Evolutionary conservation across 2,329 filamentous ascomycete genomes (phyloP).

Genomic region (Calycina herbarum): DNA sequence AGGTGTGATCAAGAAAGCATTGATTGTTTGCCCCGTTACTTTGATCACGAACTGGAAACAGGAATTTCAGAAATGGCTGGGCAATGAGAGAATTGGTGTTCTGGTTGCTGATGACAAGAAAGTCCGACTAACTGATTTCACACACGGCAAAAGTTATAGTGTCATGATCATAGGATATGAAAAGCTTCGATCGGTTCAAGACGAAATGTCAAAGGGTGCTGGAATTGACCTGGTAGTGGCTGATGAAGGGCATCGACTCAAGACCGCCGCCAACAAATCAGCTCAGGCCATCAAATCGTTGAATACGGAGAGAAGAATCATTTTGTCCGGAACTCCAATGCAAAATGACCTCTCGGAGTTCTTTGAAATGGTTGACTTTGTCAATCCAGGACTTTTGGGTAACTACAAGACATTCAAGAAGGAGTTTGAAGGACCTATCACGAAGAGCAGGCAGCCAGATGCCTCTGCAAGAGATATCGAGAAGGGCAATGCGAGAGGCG

Average conservation of each 20-base stretch:
- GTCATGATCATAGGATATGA: slow-evolving; percentile 76
- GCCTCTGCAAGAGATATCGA: slow-evolving; percentile 69
- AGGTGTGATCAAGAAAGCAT: slow-evolving; percentile 64
- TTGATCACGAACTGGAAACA: slow-evolving; percentile 72
- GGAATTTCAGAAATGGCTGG: slow-evolving; percentile 74
- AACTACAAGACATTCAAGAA: slow-evolving; percentile 90
- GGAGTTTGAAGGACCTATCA: slow-evolving; percentile 92
- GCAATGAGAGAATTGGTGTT: slow-evolving; percentile 67
- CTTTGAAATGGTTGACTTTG: slow-evolving; percentile 91
- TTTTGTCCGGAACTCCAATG: slow-evolving; percentile 74
- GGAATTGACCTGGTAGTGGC: slow-evolving; percentile 87
- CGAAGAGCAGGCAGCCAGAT: slow-evolving; percentile 55
- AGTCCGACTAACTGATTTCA: slow-evolving; percentile 66
- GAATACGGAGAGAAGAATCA: slow-evolving; percentile 59
- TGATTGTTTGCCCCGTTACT: slow-evolving; percentile 73
- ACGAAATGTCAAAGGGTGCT: slow-evolving; percentile 60
- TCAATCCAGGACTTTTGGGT: slow-evolving; percentile 89
- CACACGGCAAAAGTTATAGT: slow-evolving; percentile 65
- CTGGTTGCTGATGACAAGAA: slow-evolving; percentile 62
- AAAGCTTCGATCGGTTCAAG: slow-evolving; percentile 64
- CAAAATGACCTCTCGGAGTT: slow-evolving; percentile 95
- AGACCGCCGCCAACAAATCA: slow-evolving; percentile 91
- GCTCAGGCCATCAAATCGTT: slow-evolving; percentile 88
- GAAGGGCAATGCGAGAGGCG: slow-evolving; percentile 69
- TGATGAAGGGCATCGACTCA: slow-evolving; percentile 94